Evolutionary conservation across 441 rosid species (phyloP).

Genomic region (Erodium texanum): DNA sequence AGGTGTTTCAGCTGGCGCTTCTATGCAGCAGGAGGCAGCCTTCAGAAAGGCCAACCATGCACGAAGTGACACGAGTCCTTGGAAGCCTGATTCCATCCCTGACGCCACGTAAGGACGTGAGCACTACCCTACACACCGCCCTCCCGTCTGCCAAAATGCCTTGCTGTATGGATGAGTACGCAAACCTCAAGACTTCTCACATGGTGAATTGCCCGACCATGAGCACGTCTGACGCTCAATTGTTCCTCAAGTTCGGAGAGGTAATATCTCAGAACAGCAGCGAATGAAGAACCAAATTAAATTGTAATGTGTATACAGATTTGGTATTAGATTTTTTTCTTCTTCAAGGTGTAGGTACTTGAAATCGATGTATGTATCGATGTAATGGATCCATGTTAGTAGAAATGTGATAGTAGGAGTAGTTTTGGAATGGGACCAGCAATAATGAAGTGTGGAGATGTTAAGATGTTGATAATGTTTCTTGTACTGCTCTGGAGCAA

Average conservation of each 20-base stretch:
- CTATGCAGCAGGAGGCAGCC: conserved; percentile 81
- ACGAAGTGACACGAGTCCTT: conserved; percentile 72
- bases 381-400: background rate
- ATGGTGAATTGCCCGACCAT: conserved; percentile 70
- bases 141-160: conserved; percentile 36
- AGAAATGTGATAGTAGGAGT: background rate
- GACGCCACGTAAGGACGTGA: conserved; percentile 38
- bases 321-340: conserved; percentile 13
- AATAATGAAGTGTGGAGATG: conserved; percentile 3
- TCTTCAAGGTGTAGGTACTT: conserved; percentile 3
- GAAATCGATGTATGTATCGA: background rate
- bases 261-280: conserved; percentile 75
- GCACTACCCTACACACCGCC: background rate
- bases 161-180: conserved; percentile 73
- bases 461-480: background rate
- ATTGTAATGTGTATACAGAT: conserved; percentile 14
- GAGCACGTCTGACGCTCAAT: conserved; percentile 93
- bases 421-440: background rate
- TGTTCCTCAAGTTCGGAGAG: conserved; percentile 83
- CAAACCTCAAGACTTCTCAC: conserved; percentile 84
- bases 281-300: conserved; percentile 10
- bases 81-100: conserved; percentile 47
- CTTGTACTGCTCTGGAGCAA: background rate
- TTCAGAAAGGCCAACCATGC: conserved; percentile 80
- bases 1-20: conserved; percentile 83